Conservation (phyloP, 2,329 filamentous ascomycete species). For the Rhynchosporium secalis region DNA sequence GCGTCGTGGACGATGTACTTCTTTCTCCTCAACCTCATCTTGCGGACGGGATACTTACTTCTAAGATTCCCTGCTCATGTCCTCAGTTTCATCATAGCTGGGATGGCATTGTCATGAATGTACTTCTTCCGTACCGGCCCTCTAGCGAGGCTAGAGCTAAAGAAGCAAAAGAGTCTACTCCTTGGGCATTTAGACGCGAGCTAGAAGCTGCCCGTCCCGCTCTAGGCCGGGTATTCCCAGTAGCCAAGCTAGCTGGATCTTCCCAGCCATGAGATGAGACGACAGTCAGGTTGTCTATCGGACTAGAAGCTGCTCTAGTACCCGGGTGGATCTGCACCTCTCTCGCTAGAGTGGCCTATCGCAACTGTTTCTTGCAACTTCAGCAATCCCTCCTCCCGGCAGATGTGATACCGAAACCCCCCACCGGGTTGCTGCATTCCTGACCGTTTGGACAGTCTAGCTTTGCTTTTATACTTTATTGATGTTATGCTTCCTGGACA, state of each 20-base stretch:
- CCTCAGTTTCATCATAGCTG: conserved; percentile 28
- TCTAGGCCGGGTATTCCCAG: neutral
- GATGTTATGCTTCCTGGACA: no score
- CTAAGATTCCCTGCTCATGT: no score
- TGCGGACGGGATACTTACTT: neutral
- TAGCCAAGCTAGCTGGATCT: conserved; percentile 1
- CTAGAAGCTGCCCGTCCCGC: neutral
- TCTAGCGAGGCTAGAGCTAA: neutral
- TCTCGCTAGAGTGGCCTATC: no score
- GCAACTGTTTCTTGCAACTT: no score
- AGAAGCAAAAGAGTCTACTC: neutral
- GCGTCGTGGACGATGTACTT: no score
- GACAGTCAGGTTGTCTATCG: conserved; percentile 1
- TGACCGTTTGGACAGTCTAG: no score
- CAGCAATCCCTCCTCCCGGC: no score
- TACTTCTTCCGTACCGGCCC: neutral
- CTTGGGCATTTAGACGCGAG: neutral
- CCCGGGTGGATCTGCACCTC: no score
- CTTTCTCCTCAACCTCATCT: neutral
- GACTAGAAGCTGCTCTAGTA: neutral
- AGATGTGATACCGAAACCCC: no score
- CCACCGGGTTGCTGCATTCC: no score
- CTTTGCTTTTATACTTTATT: no score
- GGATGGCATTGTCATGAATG: conserved; percentile 16
- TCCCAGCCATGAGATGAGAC: neutral